Evolutionary conservation across 768 basidiomycete species (phyloP), one percentile per base, ranked within the genome.

Genomic region (Boletus reticulatus): DNA sequence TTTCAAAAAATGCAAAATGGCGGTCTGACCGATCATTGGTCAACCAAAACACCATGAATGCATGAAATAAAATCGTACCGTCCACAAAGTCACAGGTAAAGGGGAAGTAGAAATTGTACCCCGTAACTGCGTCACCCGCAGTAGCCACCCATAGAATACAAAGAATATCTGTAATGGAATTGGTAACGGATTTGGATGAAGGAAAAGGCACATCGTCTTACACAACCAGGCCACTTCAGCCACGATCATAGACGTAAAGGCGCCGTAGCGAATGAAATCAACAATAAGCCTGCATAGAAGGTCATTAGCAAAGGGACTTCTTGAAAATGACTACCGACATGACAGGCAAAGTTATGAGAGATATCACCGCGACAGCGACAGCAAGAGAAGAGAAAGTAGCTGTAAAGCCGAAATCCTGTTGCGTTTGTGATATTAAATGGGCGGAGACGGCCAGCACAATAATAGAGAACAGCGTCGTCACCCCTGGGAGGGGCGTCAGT

Each of bases 91-190:
- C 11, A 37, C 67, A 56, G 6, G 59, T 62, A 13, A 29, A 32
- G 8, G 58, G 50, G 50, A 62, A 65, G 39, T 11, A 39, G n/a
- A 50, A 7, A 12, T 9, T 16, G 6, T 7, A 48, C 3, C 29
- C 8, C n/a, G 50, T 11, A 14, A 64, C 67, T 3, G 75, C 51
- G 37, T 69, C 59, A 4, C 65, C 71, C 4, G 61, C 78, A 27
- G 68, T 61, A 16, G 75, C 70, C 24, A 78, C 67, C 78, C 73
- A 79, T 32, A 78, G 59, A 39, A 77, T 49, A 63, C 68, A 72
- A 24, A 79, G 67, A 44, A 72, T 6, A 20, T 53, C 74, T 74
- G 50, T 9, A 52, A 48, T 13, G 22, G 27, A 50, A 43, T 58
- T 1, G 9, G 48, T 19, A 48, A 45, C 43, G n/a, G 6, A 20